These are phyloP conservation scores for Syncephalis plumigaleata DNA, from an alignment of 371 early-diverging fungal species.

Conservation along the genomic window DNA sequence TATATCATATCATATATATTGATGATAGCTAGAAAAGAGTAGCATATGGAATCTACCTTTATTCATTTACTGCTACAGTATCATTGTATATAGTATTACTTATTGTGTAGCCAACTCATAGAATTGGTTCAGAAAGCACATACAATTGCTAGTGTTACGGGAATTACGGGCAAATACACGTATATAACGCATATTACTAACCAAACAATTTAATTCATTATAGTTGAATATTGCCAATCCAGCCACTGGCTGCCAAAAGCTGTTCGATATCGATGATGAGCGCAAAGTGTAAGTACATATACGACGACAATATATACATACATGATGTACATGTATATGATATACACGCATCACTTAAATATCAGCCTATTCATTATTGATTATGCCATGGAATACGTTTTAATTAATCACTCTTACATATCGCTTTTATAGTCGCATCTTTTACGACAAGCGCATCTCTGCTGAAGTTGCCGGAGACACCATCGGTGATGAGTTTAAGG, in stretches of 20 bases:
- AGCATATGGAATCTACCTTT: too few relatives aligned
- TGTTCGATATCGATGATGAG: conserved; percentile 95
- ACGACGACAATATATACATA: too few relatives aligned
- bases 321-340: conserved; percentile 1
- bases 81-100: too few relatives aligned
- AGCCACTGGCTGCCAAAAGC: conserved; percentile 97
- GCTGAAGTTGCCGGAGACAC: conserved; percentile 92
- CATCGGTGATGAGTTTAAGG: conserved; percentile 97
- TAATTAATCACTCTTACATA: background rate
- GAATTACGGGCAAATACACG: too few relatives aligned
- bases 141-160: too few relatives aligned
- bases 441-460: conserved; percentile 97
- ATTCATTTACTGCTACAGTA: too few relatives aligned
- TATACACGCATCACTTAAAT: background rate
- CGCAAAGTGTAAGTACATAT: conserved; percentile 63
- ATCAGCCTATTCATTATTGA: background rate
- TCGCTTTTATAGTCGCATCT: conserved; percentile 53
- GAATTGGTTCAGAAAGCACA: too few relatives aligned
- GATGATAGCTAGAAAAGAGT: too few relatives aligned
- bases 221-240: conserved; percentile 98
- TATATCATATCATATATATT: too few relatives aligned
- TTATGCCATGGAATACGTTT: background rate
- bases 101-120: too few relatives aligned
- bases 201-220: background rate
- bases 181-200: too few relatives aligned